Percentiles rank a stretch among this genome's conserved stretches.
These are phyloP conservation scores for Discostella stelligeroides DNA, from an alignment of 108 stramenopile genomes.

Conservation along the genomic window DNA sequence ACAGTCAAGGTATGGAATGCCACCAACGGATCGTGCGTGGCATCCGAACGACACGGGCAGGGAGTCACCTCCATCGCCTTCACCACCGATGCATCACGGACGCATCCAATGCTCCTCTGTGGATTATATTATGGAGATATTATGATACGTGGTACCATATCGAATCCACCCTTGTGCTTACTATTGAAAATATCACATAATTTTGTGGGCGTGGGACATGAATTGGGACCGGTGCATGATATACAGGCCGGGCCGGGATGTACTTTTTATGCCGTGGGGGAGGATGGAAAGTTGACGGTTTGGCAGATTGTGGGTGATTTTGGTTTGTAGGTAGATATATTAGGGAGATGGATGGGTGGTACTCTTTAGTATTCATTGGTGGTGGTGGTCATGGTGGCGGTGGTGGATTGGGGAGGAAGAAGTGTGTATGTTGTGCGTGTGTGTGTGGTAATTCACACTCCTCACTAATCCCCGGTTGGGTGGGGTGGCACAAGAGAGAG, in stretches of 20 bases:
- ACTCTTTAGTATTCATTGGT: too few relatives aligned
- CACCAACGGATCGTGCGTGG: constrained; percentile 76
- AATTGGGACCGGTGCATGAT: constrained; percentile 65
- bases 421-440: too few relatives aligned
- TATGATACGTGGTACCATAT: constrained; percentile 75
- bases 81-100: constrained; percentile 53
- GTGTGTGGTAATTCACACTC: too few relatives aligned
- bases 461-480: too few relatives aligned
- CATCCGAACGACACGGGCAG: constrained; percentile 74
- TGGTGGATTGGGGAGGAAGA: too few relatives aligned
- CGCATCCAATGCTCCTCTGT: constrained; percentile 66
- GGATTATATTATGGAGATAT: constrained; percentile 79
- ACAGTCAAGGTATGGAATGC: constrained; percentile 87
- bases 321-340: too few relatives aligned
- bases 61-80: constrained; percentile 79
- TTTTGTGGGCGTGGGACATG: constrained; percentile 61
- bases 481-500: too few relatives aligned
- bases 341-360: too few relatives aligned
- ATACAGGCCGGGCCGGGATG: constrained; percentile 68
- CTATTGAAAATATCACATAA: constrained; percentile 54
- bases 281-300: constrained; percentile 81
- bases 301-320: constrained; percentile 85
- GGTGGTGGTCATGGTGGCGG: too few relatives aligned
- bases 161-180: constrained; percentile 63
- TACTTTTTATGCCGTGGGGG: constrained; percentile 85